phyloP scores from a whole-genome alignment of 2,329 filamentous ascomycete species.

The Lanzia echinophila region DNA sequence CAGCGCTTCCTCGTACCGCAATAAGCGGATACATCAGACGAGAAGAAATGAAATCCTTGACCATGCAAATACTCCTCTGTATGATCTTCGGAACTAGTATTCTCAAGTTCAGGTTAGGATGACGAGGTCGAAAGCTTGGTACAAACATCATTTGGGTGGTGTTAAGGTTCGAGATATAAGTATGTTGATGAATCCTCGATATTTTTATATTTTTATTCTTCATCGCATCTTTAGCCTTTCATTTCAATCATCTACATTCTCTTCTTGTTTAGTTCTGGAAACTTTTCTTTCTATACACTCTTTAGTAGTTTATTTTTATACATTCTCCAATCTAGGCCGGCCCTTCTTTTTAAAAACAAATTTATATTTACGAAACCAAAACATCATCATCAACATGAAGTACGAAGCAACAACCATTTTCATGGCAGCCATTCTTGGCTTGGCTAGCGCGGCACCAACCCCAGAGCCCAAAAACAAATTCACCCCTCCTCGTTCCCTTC shows the following conservation, averaged over 20 bases:
- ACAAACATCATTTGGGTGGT: no score
- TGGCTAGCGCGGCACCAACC: constrained; percentile 26
- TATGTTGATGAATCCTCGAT: no score
- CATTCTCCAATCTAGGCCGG: constrained; percentile 22
- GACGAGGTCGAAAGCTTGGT: no score
- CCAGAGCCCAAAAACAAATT: constrained; percentile 21
- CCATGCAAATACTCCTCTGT: no score
- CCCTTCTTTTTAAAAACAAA: constrained; percentile 16
- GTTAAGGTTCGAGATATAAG: no score
- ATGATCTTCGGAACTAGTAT: no score
- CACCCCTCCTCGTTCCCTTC: constrained; percentile 16
- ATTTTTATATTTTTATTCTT: constrained; percentile 14
- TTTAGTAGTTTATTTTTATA: constrained; percentile 15
- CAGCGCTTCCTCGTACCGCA: no score
- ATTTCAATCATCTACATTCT: constrained; percentile 27
- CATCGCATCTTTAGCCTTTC: constrained; percentile 25
- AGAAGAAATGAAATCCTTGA: no score
- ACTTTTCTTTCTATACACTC: constrained; percentile 28
- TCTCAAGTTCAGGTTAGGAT: no score
- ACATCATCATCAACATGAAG: constrained; percentile 28
- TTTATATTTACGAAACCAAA: not conserved
- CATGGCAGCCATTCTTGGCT: constrained; percentile 26
- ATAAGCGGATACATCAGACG: no score
- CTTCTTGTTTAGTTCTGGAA: constrained; percentile 29
- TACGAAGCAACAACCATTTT: constrained; percentile 25